phyloP scores from a whole-genome alignment of 192 early-diverging fungal species.

The Podila horticola region DNA sequence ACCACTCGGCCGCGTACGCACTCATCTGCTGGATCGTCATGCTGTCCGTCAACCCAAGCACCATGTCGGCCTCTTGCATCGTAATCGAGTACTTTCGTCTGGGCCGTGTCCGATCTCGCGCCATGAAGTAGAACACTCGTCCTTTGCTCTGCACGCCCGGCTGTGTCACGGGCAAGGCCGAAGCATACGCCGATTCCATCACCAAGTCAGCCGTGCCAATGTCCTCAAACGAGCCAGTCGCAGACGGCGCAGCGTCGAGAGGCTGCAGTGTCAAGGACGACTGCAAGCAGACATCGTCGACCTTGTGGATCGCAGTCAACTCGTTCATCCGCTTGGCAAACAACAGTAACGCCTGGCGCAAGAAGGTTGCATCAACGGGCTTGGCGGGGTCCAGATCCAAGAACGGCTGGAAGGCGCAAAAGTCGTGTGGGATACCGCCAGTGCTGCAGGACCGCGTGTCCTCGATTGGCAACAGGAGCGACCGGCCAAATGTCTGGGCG shows the following conservation, averaged over 20 bases:
- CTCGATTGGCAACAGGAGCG: slow-evolving; percentile 30
- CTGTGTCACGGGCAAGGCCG: slow-evolving; percentile 6
- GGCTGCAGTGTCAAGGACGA: slow-evolving; percentile 1
- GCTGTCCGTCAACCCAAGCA: slow-evolving; percentile 10
- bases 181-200: slow-evolving; percentile 45
- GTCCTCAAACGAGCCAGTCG: slow-evolving; percentile 19
- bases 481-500: slow-evolving; percentile 42
- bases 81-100: slow-evolving; percentile 38
- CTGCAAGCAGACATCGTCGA: slow-evolving; percentile 29
- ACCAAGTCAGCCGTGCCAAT: slow-evolving; percentile 41
- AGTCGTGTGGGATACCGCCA: slow-evolving; percentile 35
- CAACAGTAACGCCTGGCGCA: slow-evolving; percentile 18
- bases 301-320: slow-evolving; percentile 9
- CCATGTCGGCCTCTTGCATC: slow-evolving; percentile 34
- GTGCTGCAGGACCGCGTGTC: slow-evolving; percentile 21
- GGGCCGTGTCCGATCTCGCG: slow-evolving; percentile 23
- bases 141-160: neutral
- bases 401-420: slow-evolving; percentile 51
- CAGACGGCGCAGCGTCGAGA: neutral
- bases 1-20: slow-evolving; percentile 31
- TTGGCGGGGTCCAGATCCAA: slow-evolving; percentile 26
- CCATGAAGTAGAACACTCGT: slow-evolving; percentile 42
- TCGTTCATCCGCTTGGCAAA: slow-evolving; percentile 36
- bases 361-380: slow-evolving; percentile 20
- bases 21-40: slow-evolving; percentile 43